These are phyloP conservation scores for Nakazawaea ernobii DNA, from an alignment of 805 yeast genomes.

Conservation along the genomic window DNA sequence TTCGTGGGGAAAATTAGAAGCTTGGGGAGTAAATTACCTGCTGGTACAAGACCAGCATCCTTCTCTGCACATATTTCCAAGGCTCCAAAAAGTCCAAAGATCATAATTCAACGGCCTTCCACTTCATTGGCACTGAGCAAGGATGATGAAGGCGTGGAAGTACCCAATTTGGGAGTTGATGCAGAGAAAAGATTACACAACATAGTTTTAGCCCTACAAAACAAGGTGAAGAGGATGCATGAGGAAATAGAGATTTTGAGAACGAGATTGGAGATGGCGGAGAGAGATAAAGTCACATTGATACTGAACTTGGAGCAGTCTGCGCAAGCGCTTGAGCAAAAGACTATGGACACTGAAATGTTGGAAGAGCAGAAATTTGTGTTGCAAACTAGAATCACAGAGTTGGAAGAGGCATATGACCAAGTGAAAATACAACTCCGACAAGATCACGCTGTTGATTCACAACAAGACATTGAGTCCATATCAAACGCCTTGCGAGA, in stretches of 20 bases:
- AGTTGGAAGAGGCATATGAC: not conserved
- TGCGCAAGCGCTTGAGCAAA: slow-evolving; percentile 26
- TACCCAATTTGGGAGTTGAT: not conserved
- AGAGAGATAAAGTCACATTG: slow-evolving; percentile 25
- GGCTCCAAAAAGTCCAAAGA: not conserved
- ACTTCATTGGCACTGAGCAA: not conserved
- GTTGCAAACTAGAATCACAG: slow-evolving; percentile 21
- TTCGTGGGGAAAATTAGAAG: not conserved
- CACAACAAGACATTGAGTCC: not conserved
- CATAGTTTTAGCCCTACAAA: slow-evolving; percentile 40
- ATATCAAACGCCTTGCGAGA: not conserved
- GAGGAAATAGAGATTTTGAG: slow-evolving; percentile 24
- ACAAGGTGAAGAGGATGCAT: slow-evolving; percentile 32
- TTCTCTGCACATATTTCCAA: not conserved
- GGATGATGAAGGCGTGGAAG: not conserved
- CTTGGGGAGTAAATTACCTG: not conserved
- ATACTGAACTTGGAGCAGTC: slow-evolving; percentile 10
- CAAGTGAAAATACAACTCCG: not conserved
- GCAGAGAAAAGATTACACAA: slow-evolving; percentile 15
- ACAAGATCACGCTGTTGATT: not conserved
- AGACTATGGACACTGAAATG: slow-evolving; percentile 40
- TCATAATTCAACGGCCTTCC: not conserved
- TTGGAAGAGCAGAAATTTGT: slow-evolving; percentile 28
- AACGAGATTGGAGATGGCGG: slow-evolving; percentile 19
- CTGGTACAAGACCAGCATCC: not conserved